Percentiles rank a stretch among this genome's conserved stretches.
phyloP scores from a whole-genome alignment of 371 early-diverging fungal genomes.

The Spraguea lophii region DNA sequence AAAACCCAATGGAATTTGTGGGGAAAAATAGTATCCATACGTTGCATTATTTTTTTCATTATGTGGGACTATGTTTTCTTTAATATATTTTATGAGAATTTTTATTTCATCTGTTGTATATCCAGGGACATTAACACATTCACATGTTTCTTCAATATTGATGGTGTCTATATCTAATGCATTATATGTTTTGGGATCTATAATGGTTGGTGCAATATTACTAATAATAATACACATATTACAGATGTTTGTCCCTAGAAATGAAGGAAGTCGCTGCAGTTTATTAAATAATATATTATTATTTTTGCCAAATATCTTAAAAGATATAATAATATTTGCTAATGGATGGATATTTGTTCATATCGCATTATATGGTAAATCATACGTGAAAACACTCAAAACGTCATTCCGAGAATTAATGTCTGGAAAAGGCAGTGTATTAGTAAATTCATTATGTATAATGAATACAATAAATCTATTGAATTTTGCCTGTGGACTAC shows the following conservation, averaged over 20 bases:
- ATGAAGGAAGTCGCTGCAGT: neutral
- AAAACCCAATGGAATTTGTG: neutral
- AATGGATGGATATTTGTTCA: neutral
- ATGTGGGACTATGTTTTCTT: neutral
- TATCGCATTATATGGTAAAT: neutral
- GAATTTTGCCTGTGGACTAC: too few species aligned
- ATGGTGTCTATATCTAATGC: neutral
- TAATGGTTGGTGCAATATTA: neutral
- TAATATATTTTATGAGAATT: neutral
- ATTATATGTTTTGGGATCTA: neutral
- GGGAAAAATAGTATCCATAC: neutral
- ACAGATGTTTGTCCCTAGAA: neutral
- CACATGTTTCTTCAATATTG: neutral
- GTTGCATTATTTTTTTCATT: neutral
- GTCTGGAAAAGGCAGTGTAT: neutral
- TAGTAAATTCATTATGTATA: neutral
- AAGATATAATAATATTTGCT: conserved; percentile 1
- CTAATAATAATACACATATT: neutral
- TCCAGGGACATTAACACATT: too few species aligned
- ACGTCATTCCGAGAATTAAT: neutral
- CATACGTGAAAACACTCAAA: neutral
- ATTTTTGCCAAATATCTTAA: neutral
- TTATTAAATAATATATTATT: too few species aligned
- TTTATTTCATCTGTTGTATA: too few species aligned
- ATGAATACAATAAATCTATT: too few species aligned